Conservation (phyloP, 257 asterid species). For the Fraxinus pennsylvanica region DNA sequence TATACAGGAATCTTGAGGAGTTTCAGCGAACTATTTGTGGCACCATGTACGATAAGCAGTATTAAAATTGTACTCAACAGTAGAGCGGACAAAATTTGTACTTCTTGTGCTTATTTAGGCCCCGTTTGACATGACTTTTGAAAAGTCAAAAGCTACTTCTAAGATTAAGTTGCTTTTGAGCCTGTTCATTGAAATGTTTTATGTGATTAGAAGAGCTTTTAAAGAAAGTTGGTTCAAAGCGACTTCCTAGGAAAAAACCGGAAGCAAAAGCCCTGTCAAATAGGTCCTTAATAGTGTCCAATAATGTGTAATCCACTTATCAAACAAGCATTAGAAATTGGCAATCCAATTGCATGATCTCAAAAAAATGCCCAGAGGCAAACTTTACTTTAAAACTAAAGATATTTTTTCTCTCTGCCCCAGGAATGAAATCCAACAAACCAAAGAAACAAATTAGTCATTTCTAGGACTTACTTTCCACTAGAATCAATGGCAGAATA, state of each 20-base stretch:
- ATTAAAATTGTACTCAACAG: no score
- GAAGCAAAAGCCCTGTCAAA: no score
- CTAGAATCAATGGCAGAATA: constrained; percentile 31
- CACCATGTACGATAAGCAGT: background rate
- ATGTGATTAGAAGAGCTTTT: no score
- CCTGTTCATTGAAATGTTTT: background rate
- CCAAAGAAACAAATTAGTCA: constrained; percentile 6
- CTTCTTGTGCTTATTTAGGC: no score
- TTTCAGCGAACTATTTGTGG: background rate
- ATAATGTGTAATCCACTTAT: constrained; percentile 13
- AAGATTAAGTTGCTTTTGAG: background rate
- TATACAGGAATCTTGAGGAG: background rate
- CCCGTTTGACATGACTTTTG: background rate
- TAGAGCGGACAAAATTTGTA: no score
- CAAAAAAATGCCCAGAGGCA: constrained; percentile 30
- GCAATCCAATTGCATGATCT: constrained; percentile 25
- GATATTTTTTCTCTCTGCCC: constrained; percentile 10
- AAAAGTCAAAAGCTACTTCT: no score
- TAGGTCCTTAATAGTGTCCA: background rate
- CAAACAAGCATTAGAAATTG: constrained; percentile 12
- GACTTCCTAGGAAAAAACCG: no score
- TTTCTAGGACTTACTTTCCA: constrained; percentile 25
- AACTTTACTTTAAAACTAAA: constrained; percentile 19
- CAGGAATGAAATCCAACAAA: constrained; percentile 25
- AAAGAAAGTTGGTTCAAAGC: background rate